Conservation (phyloP, 805 yeast species). For the Blastobotrys chiropterorum region DNA sequence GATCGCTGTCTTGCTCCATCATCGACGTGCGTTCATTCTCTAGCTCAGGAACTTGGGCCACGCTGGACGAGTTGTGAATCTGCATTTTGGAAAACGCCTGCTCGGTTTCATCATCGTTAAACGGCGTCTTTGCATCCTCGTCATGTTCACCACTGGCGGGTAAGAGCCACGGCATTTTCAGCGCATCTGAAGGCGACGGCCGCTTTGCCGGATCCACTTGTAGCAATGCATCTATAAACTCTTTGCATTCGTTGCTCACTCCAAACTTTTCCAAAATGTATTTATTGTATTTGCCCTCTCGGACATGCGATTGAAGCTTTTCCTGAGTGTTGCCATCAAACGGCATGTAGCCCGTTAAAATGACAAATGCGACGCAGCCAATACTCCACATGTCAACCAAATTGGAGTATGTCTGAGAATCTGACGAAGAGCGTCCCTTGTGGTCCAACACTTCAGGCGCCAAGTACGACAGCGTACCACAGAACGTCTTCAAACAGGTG, state of each 20-base stretch:
- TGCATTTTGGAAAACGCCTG: background rate
- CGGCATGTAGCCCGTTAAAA: conserved; percentile 88
- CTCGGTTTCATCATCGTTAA: background rate
- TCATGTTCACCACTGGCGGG: conserved; percentile 21
- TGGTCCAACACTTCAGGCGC: conserved; percentile 80
- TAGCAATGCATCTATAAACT: conserved; percentile 63
- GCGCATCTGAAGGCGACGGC: conserved; percentile 68
- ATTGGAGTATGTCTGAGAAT: conserved; percentile 53
- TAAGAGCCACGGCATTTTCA: conserved; percentile 76
- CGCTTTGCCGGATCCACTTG: conserved; percentile 72
- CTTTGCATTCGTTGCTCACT: conserved; percentile 62
- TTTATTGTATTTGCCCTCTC: conserved; percentile 72
- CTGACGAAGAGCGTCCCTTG: conserved; percentile 12
- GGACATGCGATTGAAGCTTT: conserved; percentile 69
- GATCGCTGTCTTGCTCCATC: background rate
- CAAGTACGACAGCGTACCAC: conserved; percentile 94
- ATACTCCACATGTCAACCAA: conserved; percentile 97
- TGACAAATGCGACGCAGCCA: conserved; percentile 89
- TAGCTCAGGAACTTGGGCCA: background rate
- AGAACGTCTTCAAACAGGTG: conserved; percentile 87
- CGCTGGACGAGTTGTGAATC: background rate
- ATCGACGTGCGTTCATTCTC: background rate
- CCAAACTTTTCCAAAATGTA: conserved; percentile 50
- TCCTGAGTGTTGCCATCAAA: conserved; percentile 91
- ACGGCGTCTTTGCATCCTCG: conserved; percentile 10